Evolutionary conservation across 148 eudicot species (phyloP).

Genomic region (Amaranthus hypochondriacus): DNA sequence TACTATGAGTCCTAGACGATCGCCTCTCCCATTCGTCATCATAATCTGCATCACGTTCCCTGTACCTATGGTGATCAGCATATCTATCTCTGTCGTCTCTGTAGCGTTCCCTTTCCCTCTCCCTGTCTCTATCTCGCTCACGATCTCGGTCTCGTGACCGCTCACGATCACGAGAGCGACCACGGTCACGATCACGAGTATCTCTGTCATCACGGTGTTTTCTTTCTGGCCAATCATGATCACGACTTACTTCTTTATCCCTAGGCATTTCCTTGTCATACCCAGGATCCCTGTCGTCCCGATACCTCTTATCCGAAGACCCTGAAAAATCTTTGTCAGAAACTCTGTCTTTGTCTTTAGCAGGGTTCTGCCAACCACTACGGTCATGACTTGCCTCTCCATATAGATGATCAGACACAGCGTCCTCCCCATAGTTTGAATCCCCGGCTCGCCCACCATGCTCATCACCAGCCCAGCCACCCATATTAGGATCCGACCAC

Average conservation of each 20-base stretch:
- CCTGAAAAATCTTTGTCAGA: conserved; percentile 79
- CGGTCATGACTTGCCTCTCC: conserved; percentile 71
- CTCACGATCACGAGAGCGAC: conserved; percentile 41
- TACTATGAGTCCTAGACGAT: conserved; percentile 67
- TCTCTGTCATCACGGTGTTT: conserved; percentile 65
- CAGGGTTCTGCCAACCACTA: conserved; percentile 50
- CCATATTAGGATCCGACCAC: conserved; percentile 86
- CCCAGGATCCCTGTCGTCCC: conserved; percentile 73
- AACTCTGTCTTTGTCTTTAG: conserved; percentile 61
- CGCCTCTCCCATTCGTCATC: conserved; percentile 78
- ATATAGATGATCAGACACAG: conserved; percentile 73
- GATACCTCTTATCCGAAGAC: conserved; percentile 67
- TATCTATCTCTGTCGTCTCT: conserved; percentile 63
- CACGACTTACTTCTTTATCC: conserved; percentile 50
- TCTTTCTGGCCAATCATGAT: conserved; percentile 56
- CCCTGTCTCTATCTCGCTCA: conserved; percentile 36
- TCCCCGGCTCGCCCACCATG: conserved; percentile 72
- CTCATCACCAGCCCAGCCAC: conserved; percentile 78
- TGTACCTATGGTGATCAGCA: conserved; percentile 67
- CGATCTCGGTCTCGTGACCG: conserved; percentile 58
- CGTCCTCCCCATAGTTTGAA: conserved; percentile 84
- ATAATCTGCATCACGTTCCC: conserved; percentile 64
- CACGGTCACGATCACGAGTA: conserved; percentile 50
- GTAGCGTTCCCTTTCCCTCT: conserved; percentile 57
- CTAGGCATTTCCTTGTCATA: conserved; percentile 60